These are phyloP conservation scores for Lentinula novae-zelandiae DNA, from an alignment of 1,284 basidiomycete genomes.

Conservation along the genomic window DNA sequence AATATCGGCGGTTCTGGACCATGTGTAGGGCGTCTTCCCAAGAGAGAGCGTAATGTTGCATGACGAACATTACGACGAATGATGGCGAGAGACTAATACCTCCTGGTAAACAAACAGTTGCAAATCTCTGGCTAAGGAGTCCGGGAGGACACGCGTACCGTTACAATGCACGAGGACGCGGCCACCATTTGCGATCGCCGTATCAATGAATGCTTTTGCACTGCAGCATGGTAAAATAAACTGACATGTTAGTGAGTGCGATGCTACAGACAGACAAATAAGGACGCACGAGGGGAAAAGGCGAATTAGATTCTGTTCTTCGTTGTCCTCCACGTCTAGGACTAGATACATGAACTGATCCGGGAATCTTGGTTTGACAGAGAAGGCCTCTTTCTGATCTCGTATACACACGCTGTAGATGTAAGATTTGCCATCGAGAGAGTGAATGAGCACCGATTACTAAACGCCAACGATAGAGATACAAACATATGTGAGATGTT, in stretches of 20 bases:
- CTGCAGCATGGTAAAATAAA: conserved; percentile 30
- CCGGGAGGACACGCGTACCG: conserved; percentile 46
- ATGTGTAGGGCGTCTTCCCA: conserved; percentile 84
- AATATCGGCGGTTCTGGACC: conserved; percentile 88
- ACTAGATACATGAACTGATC: conserved; percentile 78
- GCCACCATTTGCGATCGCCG: conserved; percentile 64
- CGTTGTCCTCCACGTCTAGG: conserved; percentile 86
- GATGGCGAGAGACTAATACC: conserved; percentile 86
- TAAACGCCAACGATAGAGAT: not conserved
- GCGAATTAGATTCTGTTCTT: conserved; percentile 86
- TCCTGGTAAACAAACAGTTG: conserved; percentile 38
- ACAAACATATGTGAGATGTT: conserved; percentile 86
- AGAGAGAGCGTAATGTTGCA: conserved; percentile 75
- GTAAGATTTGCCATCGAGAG: not conserved
- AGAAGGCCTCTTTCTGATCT: conserved; percentile 83
- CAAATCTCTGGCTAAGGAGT: not conserved
- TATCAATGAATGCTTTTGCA: conserved; percentile 77
- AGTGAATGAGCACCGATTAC: conserved; percentile 6
- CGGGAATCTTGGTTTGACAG: conserved; percentile 83
- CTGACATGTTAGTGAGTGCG: not conserved
- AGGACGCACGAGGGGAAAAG: conserved; percentile 68
- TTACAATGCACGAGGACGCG: conserved; percentile 90
- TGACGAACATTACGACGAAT: conserved; percentile 90
- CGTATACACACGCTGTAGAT: conserved; percentile 75
- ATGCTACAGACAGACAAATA: conserved; percentile 10